A percentile compares a stretch with the other conserved stretches of the same genome.
phyloP scores from a whole-genome alignment of 2,329 filamentous ascomycete genomes.

The Fusarium domesticum region DNA sequence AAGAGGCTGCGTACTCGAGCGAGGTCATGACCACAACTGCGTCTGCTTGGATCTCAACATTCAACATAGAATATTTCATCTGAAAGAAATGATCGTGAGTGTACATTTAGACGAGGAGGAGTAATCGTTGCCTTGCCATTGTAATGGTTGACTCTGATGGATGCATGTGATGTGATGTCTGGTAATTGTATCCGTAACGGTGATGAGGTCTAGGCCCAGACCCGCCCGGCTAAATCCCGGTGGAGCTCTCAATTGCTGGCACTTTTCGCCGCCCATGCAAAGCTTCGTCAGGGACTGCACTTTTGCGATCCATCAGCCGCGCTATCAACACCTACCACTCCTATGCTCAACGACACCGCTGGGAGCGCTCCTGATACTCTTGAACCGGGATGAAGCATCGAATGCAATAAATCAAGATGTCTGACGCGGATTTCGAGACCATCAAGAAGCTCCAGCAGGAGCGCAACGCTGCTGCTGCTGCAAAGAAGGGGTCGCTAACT shows the following conservation, averaged over 20 bases:
- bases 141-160: too few species aligned
- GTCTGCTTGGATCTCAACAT: background rate
- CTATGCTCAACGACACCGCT: slow-evolving; percentile 39
- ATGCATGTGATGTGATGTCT: background rate
- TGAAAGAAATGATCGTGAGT: background rate
- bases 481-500: slow-evolving; percentile 77
- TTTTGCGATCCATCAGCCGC: slow-evolving; percentile 29
- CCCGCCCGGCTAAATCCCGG: slow-evolving; percentile 35
- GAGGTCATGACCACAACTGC: background rate
- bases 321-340: slow-evolving; percentile 27
- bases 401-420: slow-evolving; percentile 51
- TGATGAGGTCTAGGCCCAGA: slow-evolving; percentile 3
- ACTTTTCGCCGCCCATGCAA: slow-evolving; percentile 35
- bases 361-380: slow-evolving; percentile 36
- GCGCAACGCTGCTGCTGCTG: slow-evolving; percentile 76
- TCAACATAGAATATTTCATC: background rate
- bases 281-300: slow-evolving; percentile 29
- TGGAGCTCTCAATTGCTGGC: slow-evolving; percentile 5
- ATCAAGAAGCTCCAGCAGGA: slow-evolving; percentile 87
- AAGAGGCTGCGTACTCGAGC: slow-evolving; percentile 31
- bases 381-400: slow-evolving; percentile 43
- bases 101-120: too few species aligned
- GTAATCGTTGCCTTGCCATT: too few species aligned
- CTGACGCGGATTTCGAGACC: slow-evolving; percentile 80
- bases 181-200: too few species aligned